phyloP scores from a whole-genome alignment of 331 rosid genomes.

The Rhamnella rubrinervis region DNA sequence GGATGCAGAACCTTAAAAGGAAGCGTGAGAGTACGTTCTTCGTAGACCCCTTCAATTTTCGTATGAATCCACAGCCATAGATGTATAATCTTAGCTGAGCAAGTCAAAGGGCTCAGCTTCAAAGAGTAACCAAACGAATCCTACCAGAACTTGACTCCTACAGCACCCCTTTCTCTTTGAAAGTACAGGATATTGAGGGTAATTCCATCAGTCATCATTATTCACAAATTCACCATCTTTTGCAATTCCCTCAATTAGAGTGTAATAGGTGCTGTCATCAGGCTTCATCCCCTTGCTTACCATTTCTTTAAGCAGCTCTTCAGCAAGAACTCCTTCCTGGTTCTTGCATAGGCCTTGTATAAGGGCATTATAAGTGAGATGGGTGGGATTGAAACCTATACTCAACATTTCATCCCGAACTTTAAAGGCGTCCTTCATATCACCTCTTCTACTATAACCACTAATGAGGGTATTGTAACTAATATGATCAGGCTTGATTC shows the following conservation, averaged over 20 bases:
- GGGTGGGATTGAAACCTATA: conserved; percentile 79
- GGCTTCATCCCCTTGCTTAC: conserved; percentile 71
- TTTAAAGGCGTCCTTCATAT: conserved; percentile 60
- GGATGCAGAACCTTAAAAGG: conserved; percentile 15
- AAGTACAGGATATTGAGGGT: conserved; percentile 10
- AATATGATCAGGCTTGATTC: conserved; percentile 74
- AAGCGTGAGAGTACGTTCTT: not conserved
- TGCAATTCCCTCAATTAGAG: conserved; percentile 56
- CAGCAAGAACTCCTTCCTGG: conserved; percentile 67
- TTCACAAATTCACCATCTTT: conserved; percentile 33
- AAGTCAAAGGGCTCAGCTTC: conserved; percentile 9
- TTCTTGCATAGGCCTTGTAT: conserved; percentile 72
- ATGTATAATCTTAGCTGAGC: conserved; percentile 3
- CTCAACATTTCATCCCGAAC: conserved; percentile 80
- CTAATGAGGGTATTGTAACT: conserved; percentile 76
- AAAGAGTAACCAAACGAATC: conserved; percentile 12
- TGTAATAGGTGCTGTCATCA: conserved; percentile 67
- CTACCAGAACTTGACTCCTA: conserved; percentile 18
- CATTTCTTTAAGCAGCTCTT: conserved; percentile 89
- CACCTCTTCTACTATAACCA: conserved; percentile 71
- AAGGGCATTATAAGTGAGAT: conserved; percentile 85
- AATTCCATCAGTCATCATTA: conserved; percentile 35
- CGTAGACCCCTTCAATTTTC: too few species aligned
- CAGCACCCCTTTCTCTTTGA: conserved; percentile 14
- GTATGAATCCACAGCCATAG: too few species aligned